Base-by-base conservation (phyloP, 805 yeast genomes). In the Kazachstania martiniae region DNA sequence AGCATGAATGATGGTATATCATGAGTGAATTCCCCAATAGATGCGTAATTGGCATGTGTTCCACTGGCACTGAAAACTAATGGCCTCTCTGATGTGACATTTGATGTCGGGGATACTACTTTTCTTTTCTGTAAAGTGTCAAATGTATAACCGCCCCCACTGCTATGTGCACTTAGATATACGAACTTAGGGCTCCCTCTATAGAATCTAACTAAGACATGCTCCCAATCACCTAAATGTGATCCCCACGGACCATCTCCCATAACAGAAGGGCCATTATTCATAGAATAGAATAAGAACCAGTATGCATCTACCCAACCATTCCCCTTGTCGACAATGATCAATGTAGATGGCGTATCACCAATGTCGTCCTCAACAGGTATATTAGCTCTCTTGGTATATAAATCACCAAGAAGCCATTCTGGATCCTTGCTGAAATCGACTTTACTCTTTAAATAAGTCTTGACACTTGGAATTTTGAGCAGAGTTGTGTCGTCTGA, bases 171-270 rank as follows among this genome's bases (percentile, higher is more conserved):
- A 18, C 93, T 78, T 93, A 91, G 81, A 97, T 97, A 89, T 14
- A 87, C 74, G 33, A 80, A 70, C 9, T 76, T 65, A 0, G 98
- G 97, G 36, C 65, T 59, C 1, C 95, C 94, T 3, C 78, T 68
- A 47, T 76, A 72, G 51, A 84, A 89, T 17, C 98, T 65, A 10
- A 86, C 89, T 22, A 89, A 59, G 1, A 93, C 75, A 55, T 89
- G 98, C 47, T 89, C 98, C 98, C 98, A 89, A 61, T 89, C 98
- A 5, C 97, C 98, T 21, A 91, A 75, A 51, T 89, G 98, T 53
- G 89, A 82, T 0, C 98, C 98, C 63, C 80, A 91, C 0, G 98
- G 98, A 0, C 98, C 98, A 23, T 72, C 70, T 3, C 97, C 97
- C 96, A 89, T 86, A 8, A 89, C 96, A 59, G 77, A 89, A 0